Evolutionary conservation across 2,329 filamentous ascomycete genomes (phyloP).

Genomic region (Arthrobotrys sphaeroides): DNA sequence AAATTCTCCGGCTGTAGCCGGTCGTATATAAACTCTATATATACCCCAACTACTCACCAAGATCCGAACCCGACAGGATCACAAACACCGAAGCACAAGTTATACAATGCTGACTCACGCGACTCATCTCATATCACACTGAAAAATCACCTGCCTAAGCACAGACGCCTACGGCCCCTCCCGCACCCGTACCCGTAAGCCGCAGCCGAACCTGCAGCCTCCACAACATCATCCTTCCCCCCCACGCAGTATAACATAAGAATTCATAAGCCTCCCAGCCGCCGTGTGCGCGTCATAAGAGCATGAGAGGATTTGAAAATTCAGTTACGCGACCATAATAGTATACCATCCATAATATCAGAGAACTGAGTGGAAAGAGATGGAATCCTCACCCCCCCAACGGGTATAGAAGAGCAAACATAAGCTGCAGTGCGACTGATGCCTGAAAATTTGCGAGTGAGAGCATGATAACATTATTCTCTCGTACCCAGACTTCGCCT

Average conservation of each 20-base stretch:
- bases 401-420: neutral
- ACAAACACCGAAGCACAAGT: too few species aligned
- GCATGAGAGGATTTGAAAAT: neutral
- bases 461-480: too few species aligned
- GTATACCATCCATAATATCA: too few species aligned
- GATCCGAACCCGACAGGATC: too few species aligned
- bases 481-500: too few species aligned
- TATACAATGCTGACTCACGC: neutral
- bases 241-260: neutral
- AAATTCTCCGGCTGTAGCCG: too few species aligned
- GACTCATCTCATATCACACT: neutral
- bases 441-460: neutral
- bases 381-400: too few species aligned
- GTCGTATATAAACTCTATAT: too few species aligned
- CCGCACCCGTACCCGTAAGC: slow-evolving; percentile 18
- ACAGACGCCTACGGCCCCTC: slow-evolving; percentile 21
- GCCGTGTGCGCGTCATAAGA: too few species aligned
- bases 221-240: neutral
- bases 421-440: neutral
- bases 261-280: neutral
- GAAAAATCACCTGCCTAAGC: neutral
- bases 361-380: neutral
- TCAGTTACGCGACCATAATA: neutral
- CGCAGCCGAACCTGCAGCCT: slow-evolving; percentile 8
- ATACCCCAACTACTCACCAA: too few species aligned